Conservation (phyloP, 306 rosid species). For the Cyclanthera cordifolia region DNA sequence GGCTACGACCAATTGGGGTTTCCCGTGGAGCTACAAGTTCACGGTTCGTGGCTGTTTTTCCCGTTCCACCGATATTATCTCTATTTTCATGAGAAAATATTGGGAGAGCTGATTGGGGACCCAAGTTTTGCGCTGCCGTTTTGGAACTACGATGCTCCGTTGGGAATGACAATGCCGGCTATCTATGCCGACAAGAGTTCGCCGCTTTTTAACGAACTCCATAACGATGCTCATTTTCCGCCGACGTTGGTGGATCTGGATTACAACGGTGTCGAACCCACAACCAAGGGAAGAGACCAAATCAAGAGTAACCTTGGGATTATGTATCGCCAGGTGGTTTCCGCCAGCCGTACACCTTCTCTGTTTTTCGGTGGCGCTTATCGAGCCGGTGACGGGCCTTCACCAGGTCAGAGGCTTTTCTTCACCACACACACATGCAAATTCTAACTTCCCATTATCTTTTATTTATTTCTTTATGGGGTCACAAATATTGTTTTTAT, state of each 20-base stretch:
- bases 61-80: conserved; percentile 73
- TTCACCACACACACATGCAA: too few species aligned
- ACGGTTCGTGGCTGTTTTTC: conserved; percentile 67
- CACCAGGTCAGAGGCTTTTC: conserved; percentile 19
- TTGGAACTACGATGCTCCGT: conserved; percentile 68
- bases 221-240: conserved; percentile 43
- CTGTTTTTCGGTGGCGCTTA: conserved; percentile 47
- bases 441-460: too few species aligned
- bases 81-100: conserved; percentile 60
- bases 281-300: neutral
- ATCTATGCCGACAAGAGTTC: conserved; percentile 31
- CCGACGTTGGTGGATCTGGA: conserved; percentile 41
- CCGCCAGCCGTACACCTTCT: conserved; percentile 33
- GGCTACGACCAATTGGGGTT: conserved; percentile 53
- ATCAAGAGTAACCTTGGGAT: conserved; percentile 31
- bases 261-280: neutral
- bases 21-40: conserved; percentile 58
- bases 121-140: conserved; percentile 54
- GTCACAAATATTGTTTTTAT: too few species aligned
- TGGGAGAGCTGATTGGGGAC: conserved; percentile 50
- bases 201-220: conserved; percentile 35
- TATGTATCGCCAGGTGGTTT: conserved; percentile 62
- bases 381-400: conserved; percentile 45
- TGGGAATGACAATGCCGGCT: conserved; percentile 54
- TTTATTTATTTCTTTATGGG: too few species aligned